These are phyloP conservation scores for Astrocystis sublimbata DNA, from an alignment of 495 filamentous ascomycete species.

Conservation along the genomic window DNA sequence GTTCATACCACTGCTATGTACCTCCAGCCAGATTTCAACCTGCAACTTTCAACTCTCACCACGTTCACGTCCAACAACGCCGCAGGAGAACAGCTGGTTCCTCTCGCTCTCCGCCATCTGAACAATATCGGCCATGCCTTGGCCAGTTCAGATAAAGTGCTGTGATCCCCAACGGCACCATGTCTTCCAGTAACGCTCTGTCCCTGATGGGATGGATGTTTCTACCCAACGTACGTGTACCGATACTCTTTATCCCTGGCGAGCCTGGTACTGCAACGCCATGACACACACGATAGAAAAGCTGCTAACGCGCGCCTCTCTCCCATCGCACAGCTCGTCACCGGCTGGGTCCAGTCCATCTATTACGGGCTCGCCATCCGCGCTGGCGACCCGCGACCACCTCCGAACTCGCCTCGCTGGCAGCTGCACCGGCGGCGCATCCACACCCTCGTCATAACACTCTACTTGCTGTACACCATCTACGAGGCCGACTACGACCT, in stretches of 20 bases:
- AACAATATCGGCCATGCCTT: conserved; percentile 26
- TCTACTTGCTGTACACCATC: conserved; percentile 89
- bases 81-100: background rate
- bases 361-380: conserved; percentile 91
- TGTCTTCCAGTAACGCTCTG: conserved; percentile 52
- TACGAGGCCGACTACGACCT: conserved; percentile 88
- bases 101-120: background rate
- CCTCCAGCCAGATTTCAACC: background rate
- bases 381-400: conserved; percentile 80
- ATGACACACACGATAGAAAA: background rate
- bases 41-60: background rate
- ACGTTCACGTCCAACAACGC: background rate
- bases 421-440: conserved; percentile 74
- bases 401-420: conserved; percentile 68
- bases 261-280: background rate
- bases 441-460: conserved; percentile 74
- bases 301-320: conserved; percentile 18
- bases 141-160: conserved; percentile 3
- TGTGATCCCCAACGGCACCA: conserved; percentile 19
- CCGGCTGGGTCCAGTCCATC: conserved; percentile 73
- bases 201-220: conserved; percentile 79
- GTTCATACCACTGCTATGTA: too few relatives aligned
- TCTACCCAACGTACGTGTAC: conserved; percentile 66
- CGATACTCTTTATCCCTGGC: background rate
- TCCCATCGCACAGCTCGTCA: conserved; percentile 62